These are phyloP conservation scores for Jackrogersella multiformis DNA, from an alignment of 495 filamentous ascomycete species.

Conservation along the genomic window DNA sequence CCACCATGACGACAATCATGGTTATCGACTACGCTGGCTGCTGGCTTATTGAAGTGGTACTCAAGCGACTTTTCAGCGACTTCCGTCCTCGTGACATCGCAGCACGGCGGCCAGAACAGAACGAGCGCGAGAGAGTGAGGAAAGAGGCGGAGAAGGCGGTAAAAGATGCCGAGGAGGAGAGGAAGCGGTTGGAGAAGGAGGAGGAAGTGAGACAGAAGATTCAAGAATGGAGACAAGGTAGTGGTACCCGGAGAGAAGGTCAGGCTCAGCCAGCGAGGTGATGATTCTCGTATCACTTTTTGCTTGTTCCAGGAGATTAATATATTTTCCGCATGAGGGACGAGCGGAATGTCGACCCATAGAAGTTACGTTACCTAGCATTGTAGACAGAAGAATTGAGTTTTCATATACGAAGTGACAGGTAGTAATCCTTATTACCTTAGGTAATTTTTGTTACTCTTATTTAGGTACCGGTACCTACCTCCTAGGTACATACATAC, in stretches of 20 bases:
- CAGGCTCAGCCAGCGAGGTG: conserved; percentile 8
- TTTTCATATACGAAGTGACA: conserved; percentile 3
- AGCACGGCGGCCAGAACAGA: conserved; percentile 82
- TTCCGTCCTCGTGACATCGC: conserved; percentile 96
- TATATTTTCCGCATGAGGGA: neutral
- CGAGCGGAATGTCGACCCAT: conserved; percentile 1
- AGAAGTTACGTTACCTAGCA: conserved; percentile 26
- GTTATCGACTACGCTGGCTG: conserved; percentile 87
- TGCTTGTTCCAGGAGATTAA: neutral
- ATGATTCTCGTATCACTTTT: neutral
- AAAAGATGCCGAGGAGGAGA: conserved; percentile 63
- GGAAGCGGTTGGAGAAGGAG: conserved; percentile 56
- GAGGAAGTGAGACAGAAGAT: conserved; percentile 50
- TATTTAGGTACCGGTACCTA: too few relatives aligned
- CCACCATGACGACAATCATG: conserved; percentile 86
- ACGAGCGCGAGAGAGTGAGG: conserved; percentile 75
- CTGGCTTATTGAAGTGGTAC: conserved; percentile 85
- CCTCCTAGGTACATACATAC: too few relatives aligned
- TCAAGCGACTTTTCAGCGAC: conserved; percentile 90
- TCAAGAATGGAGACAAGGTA: conserved; percentile 32
- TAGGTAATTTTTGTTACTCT: too few relatives aligned
- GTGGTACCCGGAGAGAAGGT: neutral
- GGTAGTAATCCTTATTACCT: too few relatives aligned
- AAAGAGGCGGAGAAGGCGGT: conserved; percentile 68
- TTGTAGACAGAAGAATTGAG: conserved; percentile 29